A percentile compares a stretch with the other conserved stretches of the same genome.
These are phyloP conservation scores for Akanthomyces muscarius DNA, from an alignment of 2,329 filamentous ascomycete genomes.

Conservation along the genomic window DNA sequence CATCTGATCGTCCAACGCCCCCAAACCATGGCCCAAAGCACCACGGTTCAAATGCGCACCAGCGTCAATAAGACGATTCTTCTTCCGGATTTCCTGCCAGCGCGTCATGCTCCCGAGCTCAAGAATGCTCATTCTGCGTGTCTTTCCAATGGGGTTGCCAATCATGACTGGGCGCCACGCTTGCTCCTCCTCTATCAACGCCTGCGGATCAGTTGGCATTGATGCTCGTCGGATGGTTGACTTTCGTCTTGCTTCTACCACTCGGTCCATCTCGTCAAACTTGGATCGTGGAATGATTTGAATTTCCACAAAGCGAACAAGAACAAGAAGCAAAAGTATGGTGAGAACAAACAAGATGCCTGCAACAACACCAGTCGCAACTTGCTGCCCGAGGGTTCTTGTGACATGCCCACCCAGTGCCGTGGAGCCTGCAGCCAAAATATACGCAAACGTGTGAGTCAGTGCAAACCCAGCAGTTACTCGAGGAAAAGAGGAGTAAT, in stretches of 20 bases:
- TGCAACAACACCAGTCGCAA: slow-evolving; percentile 64
- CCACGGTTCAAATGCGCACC: slow-evolving; percentile 34
- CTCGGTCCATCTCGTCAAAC: slow-evolving; percentile 50
- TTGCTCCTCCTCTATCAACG: slow-evolving; percentile 46
- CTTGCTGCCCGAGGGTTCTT: slow-evolving; percentile 61
- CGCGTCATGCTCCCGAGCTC: slow-evolving; percentile 65
- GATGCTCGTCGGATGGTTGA: slow-evolving; percentile 45
- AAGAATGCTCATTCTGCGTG: slow-evolving; percentile 65
- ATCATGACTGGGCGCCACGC: slow-evolving; percentile 68
- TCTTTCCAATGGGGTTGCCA: slow-evolving; percentile 66
- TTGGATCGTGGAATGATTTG: slow-evolving; percentile 65
- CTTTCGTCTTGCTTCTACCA: slow-evolving; percentile 46
- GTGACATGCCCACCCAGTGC: slow-evolving; percentile 65
- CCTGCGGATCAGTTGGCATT: slow-evolving; percentile 35
- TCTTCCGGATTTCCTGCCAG: slow-evolving; percentile 67
- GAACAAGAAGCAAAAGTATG: slow-evolving; percentile 55
- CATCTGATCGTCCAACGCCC: slow-evolving; percentile 36
- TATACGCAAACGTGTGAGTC: slow-evolving; percentile 65
- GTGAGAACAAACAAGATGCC: slow-evolving; percentile 63
- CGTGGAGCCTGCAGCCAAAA: slow-evolving; percentile 65
- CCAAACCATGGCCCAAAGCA: slow-evolving; percentile 33
- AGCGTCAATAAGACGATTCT: slow-evolving; percentile 53
- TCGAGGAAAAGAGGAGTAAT: slow-evolving; percentile 73
- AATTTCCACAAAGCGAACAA: slow-evolving; percentile 62
- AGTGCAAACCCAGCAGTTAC: slow-evolving; percentile 68